Base-by-base conservation (phyloP, 805 yeast genomes). In the Ogataea nitratoaversa region DNA sequence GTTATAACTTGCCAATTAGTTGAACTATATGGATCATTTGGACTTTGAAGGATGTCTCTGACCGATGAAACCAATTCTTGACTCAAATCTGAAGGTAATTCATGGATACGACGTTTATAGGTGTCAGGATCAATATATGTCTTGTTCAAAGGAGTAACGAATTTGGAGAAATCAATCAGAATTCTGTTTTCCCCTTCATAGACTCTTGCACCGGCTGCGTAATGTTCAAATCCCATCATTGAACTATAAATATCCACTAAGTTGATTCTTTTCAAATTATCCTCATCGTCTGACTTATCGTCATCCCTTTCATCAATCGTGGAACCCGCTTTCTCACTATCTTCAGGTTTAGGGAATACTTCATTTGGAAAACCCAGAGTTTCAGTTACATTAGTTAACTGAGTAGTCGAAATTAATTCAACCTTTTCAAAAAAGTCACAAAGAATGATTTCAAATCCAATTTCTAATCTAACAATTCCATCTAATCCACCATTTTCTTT, bases 401-500 rank as follows among this genome's bases (percentile, higher is more conserved):
- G 62, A 3, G 69, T 60, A 49, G 71, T 74, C 2, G 74, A 67
- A 6, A 77, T 66, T 25, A 78, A 46, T 41, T 68, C 68, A 5
- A 76, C 33, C 41, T 72, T 69, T n/a, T 66, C 70, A n/a, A 52
- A 40, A 56, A 80, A 78, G 50, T 79, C 77, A 59, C 86, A 80
- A 11, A 79, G 40, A 11, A 79, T 66, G n/a, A 79, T 66, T 53
- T 79, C 86, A 53, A 68, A 80, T 0, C 84, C 84, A 32, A 75
- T 60, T 52, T 80, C 85, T 16, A 79, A 63, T 48, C 86, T 62
- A 5, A 80, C 61, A 19, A 70, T 61, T 0, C 85, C 86, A 54
- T 79, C 82, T 18, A 80, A 57, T 8, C 62, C 62, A 39, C 73
- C 74, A 14, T 65, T 54, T 38, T 65, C 44, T 8, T 69, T 68